A percentile compares a stretch with the other conserved stretches of the same genome.
Conservation (phyloP, 1,284 basidiomycete species). For the Papiliotrema laurentii region DNA sequence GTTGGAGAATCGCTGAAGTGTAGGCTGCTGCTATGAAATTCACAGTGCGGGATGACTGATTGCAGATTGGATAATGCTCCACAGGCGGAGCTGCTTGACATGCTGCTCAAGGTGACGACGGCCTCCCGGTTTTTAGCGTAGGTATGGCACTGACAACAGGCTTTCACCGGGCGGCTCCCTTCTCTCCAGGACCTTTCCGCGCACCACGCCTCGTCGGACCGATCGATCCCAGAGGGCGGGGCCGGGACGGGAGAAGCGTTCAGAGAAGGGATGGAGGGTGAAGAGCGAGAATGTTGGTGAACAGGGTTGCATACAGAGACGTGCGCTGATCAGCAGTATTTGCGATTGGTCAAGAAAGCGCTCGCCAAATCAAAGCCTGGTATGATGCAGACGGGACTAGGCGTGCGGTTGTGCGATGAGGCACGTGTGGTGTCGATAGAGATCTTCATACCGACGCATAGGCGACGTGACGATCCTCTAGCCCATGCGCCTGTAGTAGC, state of each 20-base stretch:
- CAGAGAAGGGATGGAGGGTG: conserved; percentile 79
- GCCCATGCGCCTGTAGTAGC: too few species aligned
- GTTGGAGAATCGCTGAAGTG: conserved; percentile 74
- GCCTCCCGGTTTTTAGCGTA: too few species aligned
- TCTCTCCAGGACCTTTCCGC: conserved; percentile 85
- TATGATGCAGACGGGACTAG: conserved; percentile 55
- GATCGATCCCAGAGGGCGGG: conserved; percentile 42
- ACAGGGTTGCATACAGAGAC: background rate
- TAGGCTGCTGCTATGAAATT: conserved; percentile 44
- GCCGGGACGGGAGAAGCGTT: conserved; percentile 61
- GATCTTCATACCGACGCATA: too few species aligned
- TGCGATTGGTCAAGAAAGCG: conserved; percentile 72
- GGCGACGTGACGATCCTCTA: too few species aligned
- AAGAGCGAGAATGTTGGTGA: conserved; percentile 74
- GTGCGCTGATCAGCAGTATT: conserved; percentile 59
- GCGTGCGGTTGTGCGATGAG: background rate
- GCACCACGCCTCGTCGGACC: conserved; percentile 68
- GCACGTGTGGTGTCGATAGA: too few species aligned
- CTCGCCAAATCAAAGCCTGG: conserved; percentile 71
- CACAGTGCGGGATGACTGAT: background rate
- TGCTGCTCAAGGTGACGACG: conserved; percentile 65
- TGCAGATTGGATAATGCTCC: conserved; percentile 65
- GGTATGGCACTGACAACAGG: conserved; percentile 50
- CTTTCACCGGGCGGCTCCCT: conserved; percentile 70
- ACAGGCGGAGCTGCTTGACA: conserved; percentile 62